phyloP scores from a whole-genome alignment of 2,329 filamentous ascomycete genomes.

The Neoscytalidium dimidiatum region DNA sequence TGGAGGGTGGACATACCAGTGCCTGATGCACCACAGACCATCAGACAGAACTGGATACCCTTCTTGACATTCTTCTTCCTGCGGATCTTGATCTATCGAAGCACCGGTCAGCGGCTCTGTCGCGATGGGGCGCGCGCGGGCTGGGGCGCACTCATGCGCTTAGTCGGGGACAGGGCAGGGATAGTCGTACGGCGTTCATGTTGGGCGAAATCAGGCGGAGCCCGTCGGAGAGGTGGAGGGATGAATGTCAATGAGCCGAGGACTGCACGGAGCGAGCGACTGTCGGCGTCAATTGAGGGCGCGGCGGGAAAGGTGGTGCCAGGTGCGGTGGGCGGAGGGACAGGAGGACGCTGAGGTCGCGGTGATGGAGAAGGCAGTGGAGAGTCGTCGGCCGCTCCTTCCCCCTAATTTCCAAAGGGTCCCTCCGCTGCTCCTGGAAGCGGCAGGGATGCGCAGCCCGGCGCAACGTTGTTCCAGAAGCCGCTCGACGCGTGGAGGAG shows the following conservation, averaged over 20 bases:
- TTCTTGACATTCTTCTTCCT: constrained; percentile 99
- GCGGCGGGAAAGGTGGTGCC: background rate
- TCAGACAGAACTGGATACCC: constrained; percentile 99
- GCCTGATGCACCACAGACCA: constrained; percentile 98
- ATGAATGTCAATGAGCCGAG: constrained; percentile 20
- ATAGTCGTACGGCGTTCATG: constrained; percentile 24
- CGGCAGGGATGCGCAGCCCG: constrained; percentile 18
- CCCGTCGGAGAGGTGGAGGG: constrained; percentile 8
- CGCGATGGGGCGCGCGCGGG: constrained; percentile 3
- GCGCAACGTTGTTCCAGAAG: constrained; percentile 14
- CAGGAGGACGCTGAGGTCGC: constrained; percentile 17
- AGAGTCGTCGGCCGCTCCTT: constrained; percentile 20
- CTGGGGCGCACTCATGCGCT: constrained; percentile 25
- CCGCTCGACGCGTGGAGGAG: constrained; percentile 12
- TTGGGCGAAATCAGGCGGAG: constrained; percentile 22
- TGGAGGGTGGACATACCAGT: constrained; percentile 69
- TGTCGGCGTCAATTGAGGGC: constrained; percentile 18
- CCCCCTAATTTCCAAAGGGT: constrained; percentile 22
- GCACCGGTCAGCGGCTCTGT: constrained; percentile 25
- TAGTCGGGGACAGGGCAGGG: constrained; percentile 11
- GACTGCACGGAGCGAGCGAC: constrained; percentile 20
- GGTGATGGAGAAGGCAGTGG: constrained; percentile 19
- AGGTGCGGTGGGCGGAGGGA: constrained; percentile 9
- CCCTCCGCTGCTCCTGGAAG: constrained; percentile 16
- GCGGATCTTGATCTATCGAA: constrained; percentile 83